phyloP scores from a whole-genome alignment of 305 asterid genomes.

The Rubia tinctorum region DNA sequence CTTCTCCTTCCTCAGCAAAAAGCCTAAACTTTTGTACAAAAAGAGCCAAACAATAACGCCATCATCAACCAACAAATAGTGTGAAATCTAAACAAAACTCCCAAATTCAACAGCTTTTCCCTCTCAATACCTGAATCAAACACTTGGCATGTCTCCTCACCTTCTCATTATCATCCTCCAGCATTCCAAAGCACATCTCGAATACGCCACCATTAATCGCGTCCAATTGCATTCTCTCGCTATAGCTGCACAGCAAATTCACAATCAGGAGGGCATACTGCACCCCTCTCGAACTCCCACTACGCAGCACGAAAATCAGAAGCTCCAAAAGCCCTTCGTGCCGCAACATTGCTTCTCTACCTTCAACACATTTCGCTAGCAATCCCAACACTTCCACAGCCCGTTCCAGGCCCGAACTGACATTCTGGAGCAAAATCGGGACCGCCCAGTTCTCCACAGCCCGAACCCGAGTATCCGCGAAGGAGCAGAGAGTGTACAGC shows the following conservation, averaged over 20 bases:
- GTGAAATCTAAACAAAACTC: slow-evolving; percentile 18
- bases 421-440: slow-evolving; percentile 50
- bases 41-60: background rate
- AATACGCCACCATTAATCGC: slow-evolving; percentile 55
- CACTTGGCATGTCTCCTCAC: slow-evolving; percentile 71
- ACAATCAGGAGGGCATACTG: slow-evolving; percentile 66
- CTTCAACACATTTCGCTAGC: slow-evolving; percentile 67
- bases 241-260: slow-evolving; percentile 55
- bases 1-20: slow-evolving; percentile 12
- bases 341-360: slow-evolving; percentile 64
- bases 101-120: slow-evolving; percentile 27
- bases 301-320: slow-evolving; percentile 51
- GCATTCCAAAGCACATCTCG: slow-evolving; percentile 55
- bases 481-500: slow-evolving; percentile 65
- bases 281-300: slow-evolving; percentile 84
- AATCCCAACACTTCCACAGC: slow-evolving; percentile 85
- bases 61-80: slow-evolving; percentile 11
- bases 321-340: slow-evolving; percentile 43
- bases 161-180: slow-evolving; percentile 87
- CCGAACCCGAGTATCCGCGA: slow-evolving; percentile 66
- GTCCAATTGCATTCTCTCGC: slow-evolving; percentile 44
- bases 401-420: slow-evolving; percentile 64
- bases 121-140: slow-evolving; percentile 73
- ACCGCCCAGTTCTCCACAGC: slow-evolving; percentile 51
- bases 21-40: slow-evolving; percentile 53